phyloP scores from a whole-genome alignment of 805 yeast species.

The Pichia kluyveri region DNA sequence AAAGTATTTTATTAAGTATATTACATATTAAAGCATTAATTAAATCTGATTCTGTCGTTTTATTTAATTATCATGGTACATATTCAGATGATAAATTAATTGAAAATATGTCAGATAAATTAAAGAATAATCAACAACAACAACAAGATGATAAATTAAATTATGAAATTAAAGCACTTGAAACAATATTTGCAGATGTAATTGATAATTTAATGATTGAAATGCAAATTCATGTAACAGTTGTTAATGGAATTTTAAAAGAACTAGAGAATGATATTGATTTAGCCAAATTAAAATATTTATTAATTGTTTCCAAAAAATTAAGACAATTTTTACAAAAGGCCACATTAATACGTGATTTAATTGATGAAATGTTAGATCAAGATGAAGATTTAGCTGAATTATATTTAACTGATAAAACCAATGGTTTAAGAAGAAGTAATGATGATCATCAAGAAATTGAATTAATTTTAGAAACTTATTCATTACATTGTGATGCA shows the following conservation, averaged over 20 bases:
- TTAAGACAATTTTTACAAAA: slow-evolving; percentile 78
- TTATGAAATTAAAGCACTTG: slow-evolving; percentile 86
- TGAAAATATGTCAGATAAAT: slow-evolving; percentile 31
- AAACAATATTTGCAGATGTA: slow-evolving; percentile 75
- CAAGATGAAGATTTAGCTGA: slow-evolving; percentile 83
- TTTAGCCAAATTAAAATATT: slow-evolving; percentile 63
- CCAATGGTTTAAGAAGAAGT: slow-evolving; percentile 33
- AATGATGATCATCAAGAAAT: slow-evolving; percentile 75
- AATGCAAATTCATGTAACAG: slow-evolving; percentile 74
- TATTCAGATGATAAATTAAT: slow-evolving; percentile 38
- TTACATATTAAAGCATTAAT: slow-evolving; percentile 44
- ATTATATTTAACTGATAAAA: slow-evolving; percentile 63
- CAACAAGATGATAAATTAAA: slow-evolving; percentile 39
- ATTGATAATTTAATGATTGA: slow-evolving; percentile 74
- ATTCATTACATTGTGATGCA: slow-evolving; percentile 86
- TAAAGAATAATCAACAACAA: slow-evolving; percentile 21
- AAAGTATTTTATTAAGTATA: slow-evolving; percentile 38
- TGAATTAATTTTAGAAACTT: slow-evolving; percentile 83
- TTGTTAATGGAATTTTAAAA: slow-evolving; percentile 59
- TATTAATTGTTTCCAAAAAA: slow-evolving; percentile 78
- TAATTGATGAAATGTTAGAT: slow-evolving; percentile 76
- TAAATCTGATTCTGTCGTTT: slow-evolving; percentile 40
- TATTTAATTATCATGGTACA: slow-evolving; percentile 39
- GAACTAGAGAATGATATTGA: slow-evolving; percentile 82
- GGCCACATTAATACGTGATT: slow-evolving; percentile 70